phyloP scores from a whole-genome alignment of 805 yeast genomes.

The Candida oleophila region DNA sequence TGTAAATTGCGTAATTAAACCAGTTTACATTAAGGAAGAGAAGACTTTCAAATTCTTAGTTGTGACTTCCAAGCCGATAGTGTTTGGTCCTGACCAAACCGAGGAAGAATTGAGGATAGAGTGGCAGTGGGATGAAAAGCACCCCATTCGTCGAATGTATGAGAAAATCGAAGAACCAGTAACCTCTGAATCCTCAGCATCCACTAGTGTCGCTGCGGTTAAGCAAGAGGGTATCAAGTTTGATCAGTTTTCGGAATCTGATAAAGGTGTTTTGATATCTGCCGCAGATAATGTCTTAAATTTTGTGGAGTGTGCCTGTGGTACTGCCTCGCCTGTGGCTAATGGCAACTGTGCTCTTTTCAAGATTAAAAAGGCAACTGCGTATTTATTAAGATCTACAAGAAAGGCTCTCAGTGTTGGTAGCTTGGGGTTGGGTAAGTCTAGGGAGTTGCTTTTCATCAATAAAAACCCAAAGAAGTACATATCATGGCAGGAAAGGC shows the following conservation, averaged over 20 bases:
- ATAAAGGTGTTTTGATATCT: conserved; percentile 54
- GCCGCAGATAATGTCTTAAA: conserved; percentile 63
- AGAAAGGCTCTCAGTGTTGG: conserved; percentile 47
- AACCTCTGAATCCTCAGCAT: no score
- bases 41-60: conserved; percentile 51
- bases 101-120: conserved; percentile 68
- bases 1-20: conserved; percentile 69
- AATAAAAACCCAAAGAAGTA: conserved; percentile 30
- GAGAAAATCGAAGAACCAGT: conserved; percentile 12
- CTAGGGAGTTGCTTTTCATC: conserved; percentile 37
- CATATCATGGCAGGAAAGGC: conserved; percentile 37
- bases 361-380: conserved; percentile 61
- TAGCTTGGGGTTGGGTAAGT: conserved; percentile 32
- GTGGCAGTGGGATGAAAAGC: conserved; percentile 87
- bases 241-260: conserved; percentile 53
- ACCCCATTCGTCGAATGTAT: conserved; percentile 65
- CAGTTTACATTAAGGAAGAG: conserved; percentile 43
- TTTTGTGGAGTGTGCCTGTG: conserved; percentile 64
- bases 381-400: conserved; percentile 58
- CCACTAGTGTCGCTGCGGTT: no score
- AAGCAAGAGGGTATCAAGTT: conserved; percentile 37
- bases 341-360: conserved; percentile 54
- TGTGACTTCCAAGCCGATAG: conserved; percentile 54
- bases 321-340: conserved; percentile 17
- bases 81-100: conserved; percentile 21